phyloP scores from a whole-genome alignment of 2,329 filamentous ascomycete genomes.

The Talaromyces atroroseus region DNA sequence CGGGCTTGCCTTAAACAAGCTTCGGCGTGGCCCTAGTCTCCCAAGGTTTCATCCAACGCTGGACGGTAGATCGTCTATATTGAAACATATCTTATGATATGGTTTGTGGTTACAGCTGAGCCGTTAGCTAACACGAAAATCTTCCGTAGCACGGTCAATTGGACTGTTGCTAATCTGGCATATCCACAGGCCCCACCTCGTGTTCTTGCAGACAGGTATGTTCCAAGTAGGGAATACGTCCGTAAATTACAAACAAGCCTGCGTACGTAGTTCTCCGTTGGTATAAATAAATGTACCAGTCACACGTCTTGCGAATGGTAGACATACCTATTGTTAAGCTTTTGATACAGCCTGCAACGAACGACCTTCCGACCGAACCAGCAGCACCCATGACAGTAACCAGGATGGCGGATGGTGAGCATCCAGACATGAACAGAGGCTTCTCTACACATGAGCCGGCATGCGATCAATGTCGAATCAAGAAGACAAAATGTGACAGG shows the following conservation, averaged over 20 bases:
- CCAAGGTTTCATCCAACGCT: neutral
- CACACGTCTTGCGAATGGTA: neutral
- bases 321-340: neutral
- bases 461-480: neutral
- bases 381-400: neutral
- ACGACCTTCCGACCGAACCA: neutral
- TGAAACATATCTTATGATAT: neutral
- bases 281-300: neutral
- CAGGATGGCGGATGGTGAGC: neutral
- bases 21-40: neutral
- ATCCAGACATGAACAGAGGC: neutral
- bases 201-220: neutral
- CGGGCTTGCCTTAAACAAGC: neutral
- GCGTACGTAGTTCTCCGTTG: neutral
- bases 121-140: neutral
- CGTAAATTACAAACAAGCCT: neutral
- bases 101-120: neutral
- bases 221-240: neutral
- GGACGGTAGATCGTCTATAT: neutral
- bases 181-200: neutral
- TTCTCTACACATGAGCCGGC: neutral
- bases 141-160: neutral
- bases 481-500: neutral
- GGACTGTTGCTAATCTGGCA: neutral
- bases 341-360: neutral